phyloP scores from a whole-genome alignment of 805 yeast genomes.

The Starmerella floris region DNA sequence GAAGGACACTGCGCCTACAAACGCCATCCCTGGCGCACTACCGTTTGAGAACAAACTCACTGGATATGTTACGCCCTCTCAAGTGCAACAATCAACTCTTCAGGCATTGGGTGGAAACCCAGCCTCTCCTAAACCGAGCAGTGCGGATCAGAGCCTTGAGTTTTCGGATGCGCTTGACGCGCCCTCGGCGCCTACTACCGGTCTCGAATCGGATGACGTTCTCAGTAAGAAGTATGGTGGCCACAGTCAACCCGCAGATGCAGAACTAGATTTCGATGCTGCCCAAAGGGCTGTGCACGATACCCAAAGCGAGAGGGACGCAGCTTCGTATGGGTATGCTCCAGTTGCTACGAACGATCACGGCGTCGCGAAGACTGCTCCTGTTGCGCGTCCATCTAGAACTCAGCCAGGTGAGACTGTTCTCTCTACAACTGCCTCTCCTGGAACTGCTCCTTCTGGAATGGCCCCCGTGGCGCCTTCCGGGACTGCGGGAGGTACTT shows the following conservation, averaged over 20 bases:
- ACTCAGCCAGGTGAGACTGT: no score
- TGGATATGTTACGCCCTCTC: background rate
- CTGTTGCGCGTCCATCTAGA: background rate
- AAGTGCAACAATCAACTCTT: slow-evolving; percentile 1
- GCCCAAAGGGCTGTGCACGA: slow-evolving; percentile 3
- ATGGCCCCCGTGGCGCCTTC: background rate
- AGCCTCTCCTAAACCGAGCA: background rate
- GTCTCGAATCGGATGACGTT: background rate
- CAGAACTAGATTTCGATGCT: slow-evolving; percentile 2
- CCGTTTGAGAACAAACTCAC: slow-evolving; percentile 6
- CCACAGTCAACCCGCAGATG: background rate
- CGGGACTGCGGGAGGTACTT: background rate
- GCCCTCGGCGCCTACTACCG: background rate
- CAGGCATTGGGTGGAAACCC: slow-evolving; percentile 1
- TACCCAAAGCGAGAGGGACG: background rate
- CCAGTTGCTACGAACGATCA: background rate
- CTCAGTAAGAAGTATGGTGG: background rate
- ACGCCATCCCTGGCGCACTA: slow-evolving; percentile 8
- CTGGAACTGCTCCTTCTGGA: no score
- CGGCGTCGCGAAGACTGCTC: background rate
- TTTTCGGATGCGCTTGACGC: background rate
- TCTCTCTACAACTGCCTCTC: no score
- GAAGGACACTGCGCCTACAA: background rate
- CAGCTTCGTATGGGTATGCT: background rate
- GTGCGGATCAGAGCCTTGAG: background rate